A percentile compares a stretch with the other conserved stretches of the same genome.
These are phyloP conservation scores for Talaromyces atroroseus DNA, from an alignment of 2,329 filamentous ascomycete genomes.

Conservation along the genomic window DNA sequence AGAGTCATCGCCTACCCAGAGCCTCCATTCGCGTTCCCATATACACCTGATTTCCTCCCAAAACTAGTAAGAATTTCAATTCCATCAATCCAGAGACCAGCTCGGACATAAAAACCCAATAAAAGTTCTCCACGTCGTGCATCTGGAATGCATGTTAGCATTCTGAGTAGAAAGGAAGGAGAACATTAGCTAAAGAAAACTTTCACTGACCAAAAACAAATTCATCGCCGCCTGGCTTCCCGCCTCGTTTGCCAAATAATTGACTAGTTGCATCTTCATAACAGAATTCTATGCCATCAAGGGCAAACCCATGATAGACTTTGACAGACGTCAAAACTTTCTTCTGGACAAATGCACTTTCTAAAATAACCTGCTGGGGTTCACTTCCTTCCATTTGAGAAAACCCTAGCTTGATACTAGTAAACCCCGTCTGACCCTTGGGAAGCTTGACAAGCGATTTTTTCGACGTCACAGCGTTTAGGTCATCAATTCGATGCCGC, in stretches of 20 bases:
- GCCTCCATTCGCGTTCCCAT: slow-evolving; percentile 74
- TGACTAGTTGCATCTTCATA: slow-evolving; percentile 84
- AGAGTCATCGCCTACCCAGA: slow-evolving; percentile 61
- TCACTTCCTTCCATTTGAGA: slow-evolving; percentile 66
- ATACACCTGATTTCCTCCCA: slow-evolving; percentile 79
- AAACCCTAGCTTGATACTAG: slow-evolving; percentile 66
- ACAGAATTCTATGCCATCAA: slow-evolving; percentile 86
- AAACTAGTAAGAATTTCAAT: slow-evolving; percentile 84
- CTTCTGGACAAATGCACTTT: slow-evolving; percentile 61
- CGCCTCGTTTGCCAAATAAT: slow-evolving; percentile 76
- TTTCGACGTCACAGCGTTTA: slow-evolving; percentile 65
- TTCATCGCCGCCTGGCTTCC: slow-evolving; percentile 62
- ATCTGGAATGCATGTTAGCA: slow-evolving; percentile 47
- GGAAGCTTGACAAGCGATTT: slow-evolving; percentile 68
- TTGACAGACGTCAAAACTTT: slow-evolving; percentile 70
- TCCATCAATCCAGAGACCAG: slow-evolving; percentile 76
- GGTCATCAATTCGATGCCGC: slow-evolving; percentile 70
- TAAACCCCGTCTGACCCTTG: slow-evolving; percentile 68
- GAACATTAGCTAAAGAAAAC: neutral
- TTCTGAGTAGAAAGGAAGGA: neutral
- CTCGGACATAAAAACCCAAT: slow-evolving; percentile 76
- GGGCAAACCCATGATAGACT: slow-evolving; percentile 68
- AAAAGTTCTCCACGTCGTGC: slow-evolving; percentile 79
- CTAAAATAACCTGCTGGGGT: slow-evolving; percentile 68
- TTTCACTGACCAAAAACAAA: slow-evolving; percentile 66